Conservation (phyloP, 73 alveolate species). For the Symbiodinium pilosum region DNA sequence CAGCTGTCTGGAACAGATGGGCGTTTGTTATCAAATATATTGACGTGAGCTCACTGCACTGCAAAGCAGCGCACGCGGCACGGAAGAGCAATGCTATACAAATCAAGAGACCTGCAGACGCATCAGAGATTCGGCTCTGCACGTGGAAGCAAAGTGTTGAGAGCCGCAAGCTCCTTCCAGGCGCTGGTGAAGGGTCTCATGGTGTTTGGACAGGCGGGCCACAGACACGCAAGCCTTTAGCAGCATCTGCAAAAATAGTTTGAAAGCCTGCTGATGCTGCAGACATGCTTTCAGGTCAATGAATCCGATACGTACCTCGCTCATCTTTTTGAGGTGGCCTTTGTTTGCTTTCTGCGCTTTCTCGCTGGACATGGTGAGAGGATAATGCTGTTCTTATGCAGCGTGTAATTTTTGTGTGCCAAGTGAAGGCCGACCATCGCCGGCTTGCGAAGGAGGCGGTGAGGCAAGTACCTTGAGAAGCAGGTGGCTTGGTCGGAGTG, state of each 20-base stretch:
- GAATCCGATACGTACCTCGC: slow-evolving; percentile 27
- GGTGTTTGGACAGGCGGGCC: slow-evolving; percentile 43
- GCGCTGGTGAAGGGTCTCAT: slow-evolving; percentile 53
- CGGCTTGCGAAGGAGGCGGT: neutral
- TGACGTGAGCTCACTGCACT: neutral
- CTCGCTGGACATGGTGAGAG: no score
- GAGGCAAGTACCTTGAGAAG: neutral
- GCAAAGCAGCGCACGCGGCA: neutral
- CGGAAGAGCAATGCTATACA: no score
- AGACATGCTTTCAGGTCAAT: slow-evolving; percentile 8
- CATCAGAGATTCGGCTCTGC: no score
- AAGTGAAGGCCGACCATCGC: neutral
- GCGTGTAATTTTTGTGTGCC: no score
- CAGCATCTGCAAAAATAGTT: neutral
- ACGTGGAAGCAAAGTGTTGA: no score
- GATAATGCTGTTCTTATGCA: no score
- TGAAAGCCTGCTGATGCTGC: neutral
- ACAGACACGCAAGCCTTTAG: neutral
- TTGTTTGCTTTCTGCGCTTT: no score
- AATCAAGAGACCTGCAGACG: no score
- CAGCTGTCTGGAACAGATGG: neutral
- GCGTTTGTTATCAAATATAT: neutral
- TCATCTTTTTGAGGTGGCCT: slow-evolving; percentile 36
- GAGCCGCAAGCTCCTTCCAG: no score
- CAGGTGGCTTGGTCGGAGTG: neutral